A percentile compares a stretch with the other conserved stretches of the same genome.
These are phyloP conservation scores for Flaveria robusta DNA, from an alignment of 129 eudicot species.

Conservation along the genomic window DNA sequence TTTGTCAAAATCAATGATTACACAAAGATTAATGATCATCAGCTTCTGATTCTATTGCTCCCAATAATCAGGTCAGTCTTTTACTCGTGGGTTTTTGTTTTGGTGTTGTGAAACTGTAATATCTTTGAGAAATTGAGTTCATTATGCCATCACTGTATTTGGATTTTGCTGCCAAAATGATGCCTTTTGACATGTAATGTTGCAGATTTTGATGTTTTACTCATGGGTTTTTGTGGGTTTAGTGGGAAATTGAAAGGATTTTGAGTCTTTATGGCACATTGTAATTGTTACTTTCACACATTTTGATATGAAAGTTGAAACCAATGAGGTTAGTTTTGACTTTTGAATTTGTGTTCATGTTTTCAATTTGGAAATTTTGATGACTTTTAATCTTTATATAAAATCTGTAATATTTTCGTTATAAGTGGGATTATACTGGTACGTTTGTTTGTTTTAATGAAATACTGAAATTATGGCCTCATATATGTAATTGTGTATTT, in stretches of 20 bases:
- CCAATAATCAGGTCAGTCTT: conserved; percentile 38
- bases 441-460: no score
- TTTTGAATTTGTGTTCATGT: neutral
- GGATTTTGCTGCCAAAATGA: neutral
- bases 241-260: conserved; percentile 5
- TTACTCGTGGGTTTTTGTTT: neutral
- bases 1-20: neutral
- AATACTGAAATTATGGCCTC: no score
- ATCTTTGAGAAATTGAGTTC: neutral
- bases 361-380: no score
- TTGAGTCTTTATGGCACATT: neutral
- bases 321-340: neutral
- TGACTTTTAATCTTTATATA: no score
- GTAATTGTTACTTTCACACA: neutral
- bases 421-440: no score
- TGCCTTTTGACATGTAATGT: neutral
- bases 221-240: conserved; percentile 13
- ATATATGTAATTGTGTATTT: no score
- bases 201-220: neutral
- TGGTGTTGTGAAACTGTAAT: neutral
- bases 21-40: conserved; percentile 15
- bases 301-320: no score
- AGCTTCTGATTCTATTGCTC: conserved; percentile 8
- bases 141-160: neutral
- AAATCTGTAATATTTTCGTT: no score